Percentiles rank a stretch among this genome's conserved stretches.
These are phyloP conservation scores for Millerozyma miso DNA, from an alignment of 805 yeast genomes.

Conservation along the genomic window DNA sequence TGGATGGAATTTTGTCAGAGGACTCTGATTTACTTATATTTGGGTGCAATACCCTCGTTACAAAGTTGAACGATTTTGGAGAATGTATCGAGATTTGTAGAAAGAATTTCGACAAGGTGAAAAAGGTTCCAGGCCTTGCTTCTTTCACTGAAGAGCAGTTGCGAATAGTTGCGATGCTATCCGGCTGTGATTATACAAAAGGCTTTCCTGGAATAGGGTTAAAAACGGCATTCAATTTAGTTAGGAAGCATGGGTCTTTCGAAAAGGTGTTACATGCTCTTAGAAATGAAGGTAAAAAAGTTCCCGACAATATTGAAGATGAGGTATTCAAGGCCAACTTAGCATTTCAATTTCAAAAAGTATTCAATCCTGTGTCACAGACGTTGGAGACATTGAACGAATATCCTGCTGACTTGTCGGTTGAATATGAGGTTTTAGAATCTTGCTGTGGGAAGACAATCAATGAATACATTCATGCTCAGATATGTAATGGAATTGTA, in stretches of 20 bases:
- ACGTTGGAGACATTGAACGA: constrained; percentile 56
- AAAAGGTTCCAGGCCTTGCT: constrained; percentile 46
- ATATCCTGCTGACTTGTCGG: constrained; percentile 41
- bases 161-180: constrained; percentile 72
- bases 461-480: constrained; percentile 45
- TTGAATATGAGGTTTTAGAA: constrained; percentile 39
- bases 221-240: constrained; percentile 63
- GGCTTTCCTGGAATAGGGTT: constrained; percentile 84
- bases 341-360: constrained; percentile 84
- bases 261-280: constrained; percentile 56
- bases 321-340: constrained; percentile 65
- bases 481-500: constrained; percentile 60
- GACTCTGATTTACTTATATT: constrained; percentile 90
- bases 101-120: constrained; percentile 48
- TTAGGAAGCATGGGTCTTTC: constrained; percentile 46
- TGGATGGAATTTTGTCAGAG: constrained; percentile 86
- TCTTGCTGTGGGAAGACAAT: constrained; percentile 45
- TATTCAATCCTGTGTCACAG: constrained; percentile 60
- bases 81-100: constrained; percentile 67
- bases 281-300: constrained; percentile 54
- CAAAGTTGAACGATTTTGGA: constrained; percentile 77
- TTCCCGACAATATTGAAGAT: constrained; percentile 55
- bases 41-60: constrained; percentile 73
- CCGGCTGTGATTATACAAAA: constrained; percentile 96
- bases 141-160: constrained; percentile 53